phyloP scores from a whole-genome alignment of 257 asterid species.

The Plantago elongata region DNA sequence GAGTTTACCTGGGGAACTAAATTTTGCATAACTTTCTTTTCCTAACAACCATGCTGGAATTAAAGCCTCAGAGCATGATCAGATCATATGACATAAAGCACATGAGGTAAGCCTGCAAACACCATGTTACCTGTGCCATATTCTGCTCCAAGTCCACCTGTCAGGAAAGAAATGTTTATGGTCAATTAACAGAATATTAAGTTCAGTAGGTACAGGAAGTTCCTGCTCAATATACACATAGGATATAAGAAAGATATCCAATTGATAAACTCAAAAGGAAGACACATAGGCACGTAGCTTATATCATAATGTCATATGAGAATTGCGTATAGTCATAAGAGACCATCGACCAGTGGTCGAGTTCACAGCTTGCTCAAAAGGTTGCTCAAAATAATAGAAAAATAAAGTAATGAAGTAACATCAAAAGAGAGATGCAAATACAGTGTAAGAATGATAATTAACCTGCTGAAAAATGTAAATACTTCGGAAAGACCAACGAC shows the following conservation, averaged over 20 bases:
- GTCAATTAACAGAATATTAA: slow-evolving; percentile 1
- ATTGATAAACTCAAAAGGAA: too few relatives aligned
- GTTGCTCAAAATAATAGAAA: neutral
- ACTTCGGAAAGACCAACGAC: too few relatives aligned
- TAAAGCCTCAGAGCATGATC: neutral
- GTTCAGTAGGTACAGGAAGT: slow-evolving; percentile 3
- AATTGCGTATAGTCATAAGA: too few relatives aligned
- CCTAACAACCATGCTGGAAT: slow-evolving; percentile 12
- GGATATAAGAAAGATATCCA: neutral
- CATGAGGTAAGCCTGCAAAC: slow-evolving; percentile 5
- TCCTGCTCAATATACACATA: slow-evolving; percentile 1
- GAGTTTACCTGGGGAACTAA: slow-evolving; percentile 18
- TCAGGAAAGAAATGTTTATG: slow-evolving; percentile 7
- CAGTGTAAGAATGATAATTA: too few relatives aligned
- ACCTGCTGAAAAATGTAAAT: too few relatives aligned
- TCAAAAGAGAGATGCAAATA: too few relatives aligned
- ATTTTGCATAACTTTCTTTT: slow-evolving; percentile 13
- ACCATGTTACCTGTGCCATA: slow-evolving; percentile 7
- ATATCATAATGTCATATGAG: too few relatives aligned
- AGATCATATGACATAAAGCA: neutral
- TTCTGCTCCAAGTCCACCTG: slow-evolving; percentile 27
- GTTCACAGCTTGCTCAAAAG: neutral
- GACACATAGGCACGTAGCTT: too few relatives aligned
- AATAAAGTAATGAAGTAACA: too few relatives aligned
- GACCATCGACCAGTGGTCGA: neutral